Evolutionary conservation across 2,329 filamentous ascomycete genomes (phyloP), one percentile per base, ranked within the genome.

Genomic region (Beauveria sp.): DNA sequence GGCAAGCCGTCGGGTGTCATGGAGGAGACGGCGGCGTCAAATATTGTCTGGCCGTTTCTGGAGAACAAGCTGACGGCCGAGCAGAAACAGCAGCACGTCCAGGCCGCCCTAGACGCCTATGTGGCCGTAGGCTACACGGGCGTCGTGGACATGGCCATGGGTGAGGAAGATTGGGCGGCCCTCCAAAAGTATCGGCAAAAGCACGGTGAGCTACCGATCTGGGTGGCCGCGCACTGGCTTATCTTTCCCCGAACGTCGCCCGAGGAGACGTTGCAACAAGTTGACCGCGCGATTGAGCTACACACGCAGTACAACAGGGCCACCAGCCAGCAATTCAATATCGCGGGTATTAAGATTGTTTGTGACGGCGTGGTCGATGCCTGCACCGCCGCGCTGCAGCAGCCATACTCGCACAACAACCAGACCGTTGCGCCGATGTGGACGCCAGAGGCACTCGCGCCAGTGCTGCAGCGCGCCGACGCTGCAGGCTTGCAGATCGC

Each of bases 361-460:
- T 82, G 80, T 67, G 85, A 88, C 65, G 85, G 85, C 12, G 83
- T 87, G 51, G 76, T 88, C 54, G 85, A 88, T 65, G 82, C 81
- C 0, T 88, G 84, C 70, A 87, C 85, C 1, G 84, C 85, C 0
- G 81, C 79, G 0, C 74, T 88, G 7, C 73, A 76, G 6, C 78
- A 85, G 65, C 84, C 85, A 0, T 88, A 87, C 67, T 72, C 79
- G 31, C 78, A 79, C 57, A 75, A 72, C 2, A 71, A 75, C 16
- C 72, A 74, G 2, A 74, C 77, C 52, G 65, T 65, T 1, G 78
- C 79, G 2, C 78, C 83, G 0, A 77, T 86, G 56, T 88, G 84
- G 84, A 77, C 78, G 0, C 69, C 71, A 1, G 76, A 77, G 31
- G 77, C 82, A 69, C 76, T 87, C 3, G 76, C 72, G 6, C 80